Evolutionary conservation across 805 yeast genomes (phyloP), one percentile per base, ranked within the genome.

Genomic region (Teunomyces pallodes): DNA sequence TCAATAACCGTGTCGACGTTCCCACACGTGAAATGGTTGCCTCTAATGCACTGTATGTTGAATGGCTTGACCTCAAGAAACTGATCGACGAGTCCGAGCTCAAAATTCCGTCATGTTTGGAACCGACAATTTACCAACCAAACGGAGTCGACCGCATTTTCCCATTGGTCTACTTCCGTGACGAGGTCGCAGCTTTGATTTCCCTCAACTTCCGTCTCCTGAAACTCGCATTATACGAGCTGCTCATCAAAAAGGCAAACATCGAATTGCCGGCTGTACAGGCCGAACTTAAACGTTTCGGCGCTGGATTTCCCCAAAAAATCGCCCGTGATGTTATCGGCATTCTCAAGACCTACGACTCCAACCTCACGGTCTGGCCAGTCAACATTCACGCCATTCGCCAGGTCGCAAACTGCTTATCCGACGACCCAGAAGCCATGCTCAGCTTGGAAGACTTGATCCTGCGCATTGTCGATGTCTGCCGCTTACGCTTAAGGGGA

Each of bases 281-380:
- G 41, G 54, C 50, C 10, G 65, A 67, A 27, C 42, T 59, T 9
- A 52, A 50, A 3, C 56, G 57, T 31, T 65, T 59, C 49, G 65
- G 72, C 1, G 45, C 56, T 2, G 57, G 62, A 28, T 65, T 60
- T 46, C 49, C 54, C 7, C 60, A 61, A 29, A 56, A 59, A 13
- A 41, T 67, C 14, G 67, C 75, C 16, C 61, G 60, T 46, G 75
- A 71, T 31, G 58, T 70, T 6, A 59, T 71, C 32, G 77, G 76
- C 2, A 69, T 72, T 28, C 50, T 72, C 54, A 61, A 60, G 45
- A 67, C 75, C 2, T 72, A 72, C 46, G 73, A 70, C 32, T 46
- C 57, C 10, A 70, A 67, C 49, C 35, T 58, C 32, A 47, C 51
- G 28, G 54, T 72, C 28, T 70, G 75, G 75, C 63, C 74, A 1